These are phyloP conservation scores for Penicillium sp. DNA, from an alignment of 2,329 filamentous ascomycete species.

Conservation along the genomic window DNA sequence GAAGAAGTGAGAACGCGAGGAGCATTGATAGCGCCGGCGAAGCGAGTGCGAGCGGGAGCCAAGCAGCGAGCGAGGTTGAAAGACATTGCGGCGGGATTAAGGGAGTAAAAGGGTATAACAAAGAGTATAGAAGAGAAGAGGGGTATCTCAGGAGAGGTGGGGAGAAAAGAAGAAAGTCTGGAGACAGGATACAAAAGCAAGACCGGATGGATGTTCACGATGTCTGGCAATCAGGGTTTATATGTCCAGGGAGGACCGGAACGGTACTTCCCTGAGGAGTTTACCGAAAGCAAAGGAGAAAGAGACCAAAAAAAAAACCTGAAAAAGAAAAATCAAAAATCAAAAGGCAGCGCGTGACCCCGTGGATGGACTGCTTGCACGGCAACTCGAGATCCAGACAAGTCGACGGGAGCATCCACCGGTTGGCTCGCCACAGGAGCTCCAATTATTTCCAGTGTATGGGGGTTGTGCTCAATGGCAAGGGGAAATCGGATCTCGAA, in stretches of 20 bases:
- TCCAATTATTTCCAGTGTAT: neutral
- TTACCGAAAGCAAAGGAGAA: slow-evolving; percentile 15
- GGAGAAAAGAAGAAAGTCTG: neutral
- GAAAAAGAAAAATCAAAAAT: slow-evolving; percentile 17
- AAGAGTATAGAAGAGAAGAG: neutral
- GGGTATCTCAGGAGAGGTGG: neutral
- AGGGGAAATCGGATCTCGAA: neutral
- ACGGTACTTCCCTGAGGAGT: slow-evolving; percentile 17
- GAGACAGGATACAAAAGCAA: neutral
- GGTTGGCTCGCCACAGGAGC: slow-evolving; percentile 22
- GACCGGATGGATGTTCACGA: neutral
- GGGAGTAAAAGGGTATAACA: neutral
- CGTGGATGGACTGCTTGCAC: slow-evolving; percentile 21
- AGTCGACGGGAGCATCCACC: slow-evolving; percentile 23
- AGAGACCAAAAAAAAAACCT: slow-evolving; percentile 2
- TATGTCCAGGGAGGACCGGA: slow-evolving; percentile 16
- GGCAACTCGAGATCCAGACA: slow-evolving; percentile 23
- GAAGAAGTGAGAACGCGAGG: slow-evolving; percentile 7
- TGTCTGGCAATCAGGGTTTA: slow-evolving; percentile 18
- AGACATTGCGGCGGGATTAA: slow-evolving; percentile 12
- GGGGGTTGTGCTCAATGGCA: neutral
- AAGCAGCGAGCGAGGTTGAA: slow-evolving; percentile 8
- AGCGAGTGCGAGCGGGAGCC: slow-evolving; percentile 10
- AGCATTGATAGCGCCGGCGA: slow-evolving; percentile 5
- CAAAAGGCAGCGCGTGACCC: slow-evolving; percentile 23